A percentile compares a stretch with the other conserved stretches of the same genome.
These are phyloP conservation scores for Dictyostelium brefeldianum DNA, from an alignment of 78 protist species.

Conservation along the genomic window DNA sequence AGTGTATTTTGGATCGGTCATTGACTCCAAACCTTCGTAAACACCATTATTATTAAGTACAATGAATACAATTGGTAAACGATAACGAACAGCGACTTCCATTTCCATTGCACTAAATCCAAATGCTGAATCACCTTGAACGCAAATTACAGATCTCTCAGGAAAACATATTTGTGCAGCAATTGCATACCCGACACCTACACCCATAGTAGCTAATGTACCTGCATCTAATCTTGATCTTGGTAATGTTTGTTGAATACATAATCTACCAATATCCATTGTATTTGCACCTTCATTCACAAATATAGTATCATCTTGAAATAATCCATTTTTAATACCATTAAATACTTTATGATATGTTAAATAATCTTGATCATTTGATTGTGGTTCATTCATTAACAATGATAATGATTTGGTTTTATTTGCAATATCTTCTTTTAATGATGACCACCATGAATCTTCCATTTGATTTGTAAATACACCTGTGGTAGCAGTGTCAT, in stretches of 20 bases:
- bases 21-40: conserved; percentile 60
- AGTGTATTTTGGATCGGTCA: conserved; percentile 9
- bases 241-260: conserved; percentile 52
- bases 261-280: conserved; percentile 82
- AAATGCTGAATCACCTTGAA: conserved; percentile 88
- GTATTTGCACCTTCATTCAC: conserved; percentile 87
- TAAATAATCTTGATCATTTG: conserved; percentile 9
- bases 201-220: conserved; percentile 85
- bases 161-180: conserved; percentile 63
- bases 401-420: conserved; percentile 4
- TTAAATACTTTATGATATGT: conserved; percentile 74
- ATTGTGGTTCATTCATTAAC: conserved; percentile 24
- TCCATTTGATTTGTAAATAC: neutral
- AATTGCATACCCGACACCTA: conserved; percentile 85
- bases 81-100: conserved; percentile 72
- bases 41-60: conserved; percentile 85
- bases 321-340: neutral
- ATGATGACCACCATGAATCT: conserved; percentile 43
- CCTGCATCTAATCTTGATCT: conserved; percentile 83
- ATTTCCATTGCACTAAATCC: conserved; percentile 87
- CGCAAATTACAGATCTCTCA: neutral
- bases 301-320: conserved; percentile 45
- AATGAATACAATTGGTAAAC: conserved; percentile 73
- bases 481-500: neutral
- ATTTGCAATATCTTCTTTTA: conserved; percentile 13